A percentile compares a stretch with the other conserved stretches of the same genome.
These are phyloP conservation scores for Aspergillus cavernicola DNA, from an alignment of 495 filamentous ascomycete species.

Conservation along the genomic window DNA sequence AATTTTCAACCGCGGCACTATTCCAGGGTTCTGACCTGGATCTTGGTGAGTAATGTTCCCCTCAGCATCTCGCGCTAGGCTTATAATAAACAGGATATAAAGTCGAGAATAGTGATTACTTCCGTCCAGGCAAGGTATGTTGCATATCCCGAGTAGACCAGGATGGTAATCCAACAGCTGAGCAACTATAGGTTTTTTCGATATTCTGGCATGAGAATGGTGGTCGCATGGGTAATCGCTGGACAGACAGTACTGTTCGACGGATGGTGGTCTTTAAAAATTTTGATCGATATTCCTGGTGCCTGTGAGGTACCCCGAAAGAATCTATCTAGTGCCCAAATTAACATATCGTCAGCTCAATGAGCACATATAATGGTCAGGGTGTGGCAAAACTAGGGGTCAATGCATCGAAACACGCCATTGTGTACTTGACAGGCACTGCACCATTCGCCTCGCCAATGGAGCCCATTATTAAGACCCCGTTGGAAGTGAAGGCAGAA, in stretches of 20 bases:
- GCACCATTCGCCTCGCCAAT: not conserved
- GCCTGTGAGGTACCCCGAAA: conserved; percentile 30
- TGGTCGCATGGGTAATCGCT: no score
- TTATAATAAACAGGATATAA: no score
- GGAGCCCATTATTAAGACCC: conserved; percentile 31
- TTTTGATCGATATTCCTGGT: conserved; percentile 23
- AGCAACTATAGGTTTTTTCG: no score
- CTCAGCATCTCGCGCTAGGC: no score
- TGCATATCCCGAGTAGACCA: no score
- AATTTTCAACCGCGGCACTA: no score
- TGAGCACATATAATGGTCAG: conserved; percentile 36
- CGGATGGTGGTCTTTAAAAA: conserved; percentile 31
- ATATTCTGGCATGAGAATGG: no score
- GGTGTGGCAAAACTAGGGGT: conserved; percentile 31
- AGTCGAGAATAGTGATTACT: no score
- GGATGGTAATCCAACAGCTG: no score
- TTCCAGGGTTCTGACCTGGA: no score
- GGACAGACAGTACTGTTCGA: conserved; percentile 27
- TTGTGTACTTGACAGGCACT: conserved; percentile 29
- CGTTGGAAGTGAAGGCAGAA: conserved; percentile 23
- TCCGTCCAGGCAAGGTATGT: no score
- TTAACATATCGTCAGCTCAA: conserved; percentile 18
- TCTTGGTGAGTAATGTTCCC: no score
- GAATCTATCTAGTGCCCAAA: not conserved
- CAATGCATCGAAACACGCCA: conserved; percentile 31